These are phyloP conservation scores for Tilletia setariae DNA, from an alignment of 1,284 basidiomycete species.

Conservation along the genomic window DNA sequence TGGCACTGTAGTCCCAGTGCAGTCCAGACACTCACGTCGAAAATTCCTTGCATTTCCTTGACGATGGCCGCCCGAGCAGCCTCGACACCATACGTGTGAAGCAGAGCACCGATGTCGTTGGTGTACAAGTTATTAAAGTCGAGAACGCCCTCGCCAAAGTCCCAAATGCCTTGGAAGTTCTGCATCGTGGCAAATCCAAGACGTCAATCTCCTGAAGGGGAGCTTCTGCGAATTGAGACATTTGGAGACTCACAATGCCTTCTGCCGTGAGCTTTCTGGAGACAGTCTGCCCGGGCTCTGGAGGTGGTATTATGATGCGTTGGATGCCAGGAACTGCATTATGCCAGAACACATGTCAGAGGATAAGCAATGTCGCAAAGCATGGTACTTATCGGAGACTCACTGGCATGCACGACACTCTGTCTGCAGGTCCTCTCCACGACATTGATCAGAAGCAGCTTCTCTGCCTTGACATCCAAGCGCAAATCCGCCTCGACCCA, in stretches of 20 bases:
- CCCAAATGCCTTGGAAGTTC: conserved; percentile 88
- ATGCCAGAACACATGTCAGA: too few relatives aligned
- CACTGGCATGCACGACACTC: conserved; percentile 49
- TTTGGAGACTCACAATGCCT: conserved; percentile 33
- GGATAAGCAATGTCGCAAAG: too few relatives aligned
- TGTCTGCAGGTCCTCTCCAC: conserved; percentile 50
- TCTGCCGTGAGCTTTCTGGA: conserved; percentile 44
- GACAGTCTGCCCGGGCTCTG: conserved; percentile 37
- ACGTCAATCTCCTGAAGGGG: too few relatives aligned
- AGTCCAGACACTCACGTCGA: conserved; percentile 57
- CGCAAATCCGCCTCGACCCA: conserved; percentile 52
- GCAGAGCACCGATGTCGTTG: conserved; percentile 90
- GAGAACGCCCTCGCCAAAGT: conserved; percentile 73
- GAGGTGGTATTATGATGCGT: conserved; percentile 44
- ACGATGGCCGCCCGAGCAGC: conserved; percentile 57
- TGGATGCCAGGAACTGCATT: conserved; percentile 37
- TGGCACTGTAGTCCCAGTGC: too few relatives aligned
- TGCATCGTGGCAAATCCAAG: background rate
- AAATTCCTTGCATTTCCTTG: conserved; percentile 82
- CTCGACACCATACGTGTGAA: conserved; percentile 72
- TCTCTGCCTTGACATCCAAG: conserved; percentile 42
- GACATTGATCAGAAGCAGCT: conserved; percentile 53
- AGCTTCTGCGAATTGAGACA: background rate
- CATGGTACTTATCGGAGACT: background rate
- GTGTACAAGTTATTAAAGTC: conserved; percentile 82